Base-by-base conservation (phyloP, 2,329 filamentous ascomycete species). In the Teratosphaeria viscida region DNA sequence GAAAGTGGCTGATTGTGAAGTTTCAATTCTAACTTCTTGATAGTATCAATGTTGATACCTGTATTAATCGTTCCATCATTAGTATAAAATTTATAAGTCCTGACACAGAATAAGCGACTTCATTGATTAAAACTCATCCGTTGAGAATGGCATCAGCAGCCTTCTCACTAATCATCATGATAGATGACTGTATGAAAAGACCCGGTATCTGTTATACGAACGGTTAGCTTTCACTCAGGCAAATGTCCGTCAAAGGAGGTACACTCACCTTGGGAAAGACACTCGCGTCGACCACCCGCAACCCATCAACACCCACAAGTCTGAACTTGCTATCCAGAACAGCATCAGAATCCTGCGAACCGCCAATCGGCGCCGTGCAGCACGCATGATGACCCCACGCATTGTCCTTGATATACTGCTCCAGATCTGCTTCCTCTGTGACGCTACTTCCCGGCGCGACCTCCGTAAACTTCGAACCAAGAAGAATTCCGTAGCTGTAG, bases 131-230 rank as follows among this genome's bases (percentile, higher is more conserved):
- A 43, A 14, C 37, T 43, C 37, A 43, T 43, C n/a, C 43, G 11
- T 49, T 23, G 10, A 54, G 34, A 52, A 85, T 85, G 6, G 77
- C 78, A 68, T 84, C 81, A 1, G 81, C 79, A 0, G 84, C 84
- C 74, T 86, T 86, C 73, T 86, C 83, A 1, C 76, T 77, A 6
- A 82, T 74, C 70, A 85, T 82, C 62, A 82, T 83, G 0, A 79
- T 78, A 0, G 81, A 76, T 0, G 79, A 68, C 7, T 77, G 75
- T n/a, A 79, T 76, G 63, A 81, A 83, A 57, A 75, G 78, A 59
- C 82, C 82, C 0, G 81, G 80, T 49, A 80, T 81, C 53, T 49
- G 19, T 10, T 49, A 6, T 5, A 23, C 43, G 19, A 19, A 49
- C 10, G n/a, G n/a, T 49, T 1, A 23, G 43, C 19, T 6, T 1